Base-by-base conservation (phyloP, 78 protist genomes). In the Pigoraptor vietnamica region DNA sequence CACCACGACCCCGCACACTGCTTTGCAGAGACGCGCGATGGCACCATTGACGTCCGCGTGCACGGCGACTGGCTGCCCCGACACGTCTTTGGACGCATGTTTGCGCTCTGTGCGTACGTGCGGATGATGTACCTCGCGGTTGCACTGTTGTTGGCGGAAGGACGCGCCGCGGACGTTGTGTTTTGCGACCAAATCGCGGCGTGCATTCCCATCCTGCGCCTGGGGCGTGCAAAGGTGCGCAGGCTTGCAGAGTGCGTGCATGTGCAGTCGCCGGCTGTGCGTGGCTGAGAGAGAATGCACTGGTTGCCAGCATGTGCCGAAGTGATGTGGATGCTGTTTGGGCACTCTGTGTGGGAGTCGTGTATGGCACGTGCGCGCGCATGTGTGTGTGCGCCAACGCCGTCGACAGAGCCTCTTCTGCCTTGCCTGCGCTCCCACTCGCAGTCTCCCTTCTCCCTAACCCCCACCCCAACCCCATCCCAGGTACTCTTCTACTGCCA, bases 401-500 rank as follows among this genome's bases (percentile, higher is more conserved):
- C 67, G 14, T 48, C 29, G 67, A 48, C 67, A 48, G 29, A 48
- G 67, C 67, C 29, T 14, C 67, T 48, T 21, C 1, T 29, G 37
- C 91, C 82, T 0, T 39, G 33, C 1, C 23, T 0, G 25, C 39
- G 14, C 37, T 1, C 23, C 2, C n/a, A 40, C 83, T 21, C 34
- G 23, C 55, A 36, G 0, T 1, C 23, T 9, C 56, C 36, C 23
- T 23, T 32, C 36, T 83, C 37, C 87, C 14, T 83, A n/a, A n/a
- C n/a, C n/a, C n/a, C n/a, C n/a, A n/a, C n/a, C n/a, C n/a, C n/a
- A n/a, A n/a, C n/a, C 37, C 38, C 87, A 1, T 14, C 67, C 29
- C 83, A 90, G 84, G 56, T 97, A 23, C 2, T 98, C 56, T 99
- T 98, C 92, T 99, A 99, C 93, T 98, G 99, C 94, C 99, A 99